Evolutionary conservation across 208 protist species (phyloP), one percentile per base, ranked within the genome.

Genomic region (Leishmania gerbilli): DNA sequence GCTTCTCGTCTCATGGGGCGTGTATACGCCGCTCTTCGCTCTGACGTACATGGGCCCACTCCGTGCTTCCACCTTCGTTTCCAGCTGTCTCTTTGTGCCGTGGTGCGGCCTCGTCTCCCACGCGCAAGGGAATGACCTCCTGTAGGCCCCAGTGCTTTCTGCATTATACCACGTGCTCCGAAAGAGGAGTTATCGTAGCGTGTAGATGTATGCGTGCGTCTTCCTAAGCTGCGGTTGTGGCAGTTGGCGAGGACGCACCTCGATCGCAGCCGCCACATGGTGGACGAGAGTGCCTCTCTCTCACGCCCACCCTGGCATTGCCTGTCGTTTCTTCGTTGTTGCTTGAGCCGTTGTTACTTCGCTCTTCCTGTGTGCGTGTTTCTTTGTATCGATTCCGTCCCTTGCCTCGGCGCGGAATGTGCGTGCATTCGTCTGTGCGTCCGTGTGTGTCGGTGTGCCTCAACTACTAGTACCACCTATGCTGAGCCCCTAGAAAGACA

Each of bases 1-100:
- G 40, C 75, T 97, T 51, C 62, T 97, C 15, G 83, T 85, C 4
- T 95, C 93, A 31, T 97, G 93, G 93, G 83, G 74, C n/a, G 88
- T 92, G 24, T 92, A 87, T 79, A 77, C 82, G 11, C 93, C 93
- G 24, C 75, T 93, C 1, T 91, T 86, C 47, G 55, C 89, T 0
- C 75, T 90, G 7, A 72, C 69, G 6, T 97, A 92, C 79, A 55
- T 84, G 13, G 86, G 88, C 0, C 81, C 78, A 47, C 85, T 79
- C 27, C 84, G 85, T 45, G 81, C 84, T 13, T 69, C 71, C 21
- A 79, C 80, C 1, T 53, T 83, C 24, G 77, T 88, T 1, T 76
- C 76, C 49, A 81, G 76, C 49, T 72, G 53, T 17, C 67, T 93
- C 27, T 76, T 89, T 31, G 83, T 91, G n/a, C 91, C 91, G 21